Base-by-base conservation (phyloP, 1,284 basidiomycete genomes). In the Mycosarcoma mackinlayi region DNA sequence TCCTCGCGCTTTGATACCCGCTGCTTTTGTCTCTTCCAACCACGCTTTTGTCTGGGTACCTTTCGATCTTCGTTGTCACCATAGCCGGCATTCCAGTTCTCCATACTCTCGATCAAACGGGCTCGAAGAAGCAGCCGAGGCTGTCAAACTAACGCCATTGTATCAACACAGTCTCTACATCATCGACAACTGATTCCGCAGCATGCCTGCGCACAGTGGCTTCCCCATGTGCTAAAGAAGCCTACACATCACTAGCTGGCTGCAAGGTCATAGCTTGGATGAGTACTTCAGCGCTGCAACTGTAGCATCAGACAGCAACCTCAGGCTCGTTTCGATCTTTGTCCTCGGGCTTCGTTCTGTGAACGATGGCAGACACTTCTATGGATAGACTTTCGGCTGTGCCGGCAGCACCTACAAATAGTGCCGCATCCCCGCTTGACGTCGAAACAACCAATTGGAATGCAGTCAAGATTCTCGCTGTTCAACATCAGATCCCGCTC, bases 391-490 rank as follows among this genome's bases (percentile, higher is more conserved):
- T 30, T 4, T 57, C 40, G 40, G 61, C 50, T 14, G 8, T 38
- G 50, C 55, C 61, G 45, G 30, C n/a, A 1, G 13, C 24, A 6
- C 18, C 37, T 10, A n/a, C 21, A 9, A 34, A 25, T 31, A 16
- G 13, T 23, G 11, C 13, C 7, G 28, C 39, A 23, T 28, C 57
- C 10, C 35, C 45, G 10, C 24, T 76, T 23, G 75, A 77, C 49
- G 72, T 78, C 18, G 76, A 78, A 50, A 78, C 76, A 4, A 77
- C 76, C 47, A 78, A 75, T 48, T 77, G 72, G 75, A 78, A 70
- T 25, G 77, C 77, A 16, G 73, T 76, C 48, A 73, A 73, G 47
- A 67, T 73, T 33, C 53, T 78, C 28, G 76, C 75, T 14, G 50
- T 41, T 23, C 75, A 75, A 51, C 65, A 78, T 27, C 70, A 72